Base-by-base conservation (phyloP, 345 rosid species). In the Stellera chamaejasme region DNA sequence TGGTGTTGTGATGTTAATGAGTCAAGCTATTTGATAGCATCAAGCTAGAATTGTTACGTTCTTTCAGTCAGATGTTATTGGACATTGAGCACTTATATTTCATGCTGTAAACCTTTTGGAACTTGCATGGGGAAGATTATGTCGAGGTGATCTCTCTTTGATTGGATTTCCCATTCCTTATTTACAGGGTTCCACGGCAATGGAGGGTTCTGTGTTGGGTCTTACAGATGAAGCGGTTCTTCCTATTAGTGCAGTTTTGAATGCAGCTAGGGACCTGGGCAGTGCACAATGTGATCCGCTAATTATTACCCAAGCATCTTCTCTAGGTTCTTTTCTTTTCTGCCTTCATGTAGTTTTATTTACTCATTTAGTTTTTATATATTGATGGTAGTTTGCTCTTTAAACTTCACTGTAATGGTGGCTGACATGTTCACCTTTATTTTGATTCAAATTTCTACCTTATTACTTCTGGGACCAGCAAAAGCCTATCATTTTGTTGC, bases 291-390 rank as follows among this genome's bases (percentile, higher is more conserved):
- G 62, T 27, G 78, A 77, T 56, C 80, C 88, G 70, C 69, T 67
- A 47, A 64, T 83, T 39, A 64, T 85, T 43, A 75, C 88, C 11
- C 94, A 83, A 67, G 84, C 94, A 14, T 77, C 84, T 43, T 61
- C 70, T 45, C 46, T 75, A 48, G 73, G 96, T 85, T 77, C 45
- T 27, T 60, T 54, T 45, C 45, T 27, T 60, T 54, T 45, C 19
- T 2, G 3, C 62, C 10, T 19, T 58, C 46, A 12, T 64, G 13
- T 14, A 42, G 54, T 27, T 32, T 0, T 46, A n/a, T 13, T 48
- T 43, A 15, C 23, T 44, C 49, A 3, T 16, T 4, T 51, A 13
- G 2, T 8, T 13, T 19, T 19, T 27, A 36, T 15, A 14, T 45
- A 11, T 28, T 58, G 39, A 28, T 27, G 32, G 45, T 46, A 13